phyloP scores from a whole-genome alignment of 352 stramenopile species.

The Phytophthora niederhauseri region DNA sequence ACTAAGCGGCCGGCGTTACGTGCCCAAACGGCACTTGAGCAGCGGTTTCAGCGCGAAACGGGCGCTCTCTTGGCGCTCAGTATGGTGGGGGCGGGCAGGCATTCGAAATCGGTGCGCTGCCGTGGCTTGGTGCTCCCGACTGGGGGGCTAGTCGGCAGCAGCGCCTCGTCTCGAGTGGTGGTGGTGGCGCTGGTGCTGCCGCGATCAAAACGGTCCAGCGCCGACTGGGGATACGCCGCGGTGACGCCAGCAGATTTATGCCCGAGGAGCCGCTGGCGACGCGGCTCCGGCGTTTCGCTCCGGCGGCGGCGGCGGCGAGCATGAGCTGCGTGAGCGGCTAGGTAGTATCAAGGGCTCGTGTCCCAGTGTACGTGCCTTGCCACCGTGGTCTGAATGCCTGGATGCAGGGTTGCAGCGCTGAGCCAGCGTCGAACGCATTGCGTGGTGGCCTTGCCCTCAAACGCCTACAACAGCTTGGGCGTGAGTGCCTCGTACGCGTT shows the following conservation, averaged over 20 bases:
- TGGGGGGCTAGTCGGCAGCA: too few relatives aligned
- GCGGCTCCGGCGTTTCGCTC: slow-evolving; percentile 14
- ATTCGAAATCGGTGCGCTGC: slow-evolving; percentile 9
- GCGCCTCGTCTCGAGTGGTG: too few relatives aligned
- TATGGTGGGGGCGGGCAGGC: not conserved
- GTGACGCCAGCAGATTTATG: slow-evolving; percentile 28
- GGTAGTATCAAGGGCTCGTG: not conserved
- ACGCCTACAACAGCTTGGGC: slow-evolving; percentile 70
- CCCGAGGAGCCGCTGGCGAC: slow-evolving; percentile 5
- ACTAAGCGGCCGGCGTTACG: not conserved
- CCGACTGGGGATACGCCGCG: slow-evolving; percentile 7
- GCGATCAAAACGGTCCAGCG: slow-evolving; percentile 12
- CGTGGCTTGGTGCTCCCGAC: not conserved
- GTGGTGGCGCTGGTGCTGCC: not conserved
- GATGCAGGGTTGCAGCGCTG: not conserved
- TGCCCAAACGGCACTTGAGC: not conserved
- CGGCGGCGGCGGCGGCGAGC: slow-evolving; percentile 3
- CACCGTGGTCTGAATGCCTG: too few relatives aligned
- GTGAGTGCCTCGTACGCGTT: slow-evolving; percentile 85
- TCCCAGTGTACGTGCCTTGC: not conserved
- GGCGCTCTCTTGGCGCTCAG: slow-evolving; percentile 1
- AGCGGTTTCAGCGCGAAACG: not conserved
- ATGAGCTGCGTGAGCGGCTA: not conserved
- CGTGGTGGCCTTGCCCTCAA: slow-evolving; percentile 66
- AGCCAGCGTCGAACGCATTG: slow-evolving; percentile 71